Conservation (phyloP, 768 basidiomycete species). For the Mycena maculata region DNA sequence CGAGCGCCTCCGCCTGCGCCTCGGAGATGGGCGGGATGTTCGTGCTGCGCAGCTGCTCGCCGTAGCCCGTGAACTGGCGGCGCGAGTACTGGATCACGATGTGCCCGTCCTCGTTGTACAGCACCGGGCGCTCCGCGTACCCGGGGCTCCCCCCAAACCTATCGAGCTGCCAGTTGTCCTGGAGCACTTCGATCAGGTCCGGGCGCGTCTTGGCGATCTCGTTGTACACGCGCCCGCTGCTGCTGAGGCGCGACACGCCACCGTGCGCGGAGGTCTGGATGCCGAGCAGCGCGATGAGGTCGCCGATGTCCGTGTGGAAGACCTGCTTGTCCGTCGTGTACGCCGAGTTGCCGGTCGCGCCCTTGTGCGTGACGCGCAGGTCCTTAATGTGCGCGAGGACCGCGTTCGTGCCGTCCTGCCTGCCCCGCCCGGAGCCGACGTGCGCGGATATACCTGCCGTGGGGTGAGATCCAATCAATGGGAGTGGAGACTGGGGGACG, state of each 20-base stretch:
- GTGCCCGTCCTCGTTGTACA: constrained; percentile 53
- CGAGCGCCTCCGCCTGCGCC: constrained; percentile 61
- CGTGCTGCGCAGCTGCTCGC: constrained; percentile 46
- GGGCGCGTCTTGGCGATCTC: constrained; percentile 59
- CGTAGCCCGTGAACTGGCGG: constrained; percentile 57
- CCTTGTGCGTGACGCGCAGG: constrained; percentile 54
- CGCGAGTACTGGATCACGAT: constrained; percentile 61
- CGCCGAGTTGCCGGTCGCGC: constrained; percentile 56
- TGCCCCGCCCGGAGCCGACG: constrained; percentile 56
- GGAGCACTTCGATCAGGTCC: constrained; percentile 54
- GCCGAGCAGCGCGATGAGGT: constrained; percentile 57
- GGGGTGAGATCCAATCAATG: constrained; percentile 25
- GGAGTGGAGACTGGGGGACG: constrained; percentile 37
- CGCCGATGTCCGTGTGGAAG: constrained; percentile 61
- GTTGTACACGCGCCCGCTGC: constrained; percentile 57
- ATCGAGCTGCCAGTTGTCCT: constrained; percentile 58
- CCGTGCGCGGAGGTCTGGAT: constrained; percentile 57
- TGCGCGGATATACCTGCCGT: constrained; percentile 58
- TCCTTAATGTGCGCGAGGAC: constrained; percentile 62
- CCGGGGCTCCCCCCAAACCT: constrained; percentile 54
- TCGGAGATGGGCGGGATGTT: constrained; percentile 60
- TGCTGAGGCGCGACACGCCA: constrained; percentile 58
- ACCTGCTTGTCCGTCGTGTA: constrained; percentile 64
- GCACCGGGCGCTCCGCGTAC: constrained; percentile 51
- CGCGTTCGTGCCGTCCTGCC: constrained; percentile 56